phyloP scores from a whole-genome alignment of 2,329 filamentous ascomycete species.

The Endocalyx cinctus region DNA sequence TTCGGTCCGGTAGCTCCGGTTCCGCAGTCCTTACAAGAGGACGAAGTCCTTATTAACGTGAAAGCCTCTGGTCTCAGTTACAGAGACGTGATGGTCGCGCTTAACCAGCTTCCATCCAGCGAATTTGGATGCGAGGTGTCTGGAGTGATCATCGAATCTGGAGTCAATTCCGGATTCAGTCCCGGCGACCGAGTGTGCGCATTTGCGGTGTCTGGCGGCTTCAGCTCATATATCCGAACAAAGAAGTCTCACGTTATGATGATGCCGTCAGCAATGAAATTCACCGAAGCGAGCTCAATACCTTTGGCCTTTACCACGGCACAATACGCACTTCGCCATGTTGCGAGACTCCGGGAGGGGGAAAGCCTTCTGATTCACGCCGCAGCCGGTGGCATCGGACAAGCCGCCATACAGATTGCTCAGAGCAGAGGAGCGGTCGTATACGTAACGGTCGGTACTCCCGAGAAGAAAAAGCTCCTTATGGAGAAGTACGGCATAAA shows the following conservation, averaged over 20 bases:
- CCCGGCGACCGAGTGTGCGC: not conserved
- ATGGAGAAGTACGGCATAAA: constrained; percentile 18
- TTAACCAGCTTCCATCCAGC: not conserved
- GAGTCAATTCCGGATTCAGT: not conserved
- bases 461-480: constrained; percentile 19
- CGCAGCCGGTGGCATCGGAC: constrained; percentile 1
- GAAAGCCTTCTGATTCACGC: not conserved
- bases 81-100: not conserved
- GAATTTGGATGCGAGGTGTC: not conserved
- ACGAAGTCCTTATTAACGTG: not conserved
- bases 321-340: not conserved
- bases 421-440: not conserved
- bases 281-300: not conserved
- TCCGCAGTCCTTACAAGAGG: not conserved
- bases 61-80: not conserved
- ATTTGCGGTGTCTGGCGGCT: not conserved
- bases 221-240: not conserved
- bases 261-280: not conserved
- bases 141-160: not conserved
- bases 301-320: not conserved
- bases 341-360: not conserved
- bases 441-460: constrained; percentile 3
- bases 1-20: not conserved
- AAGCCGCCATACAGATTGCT: not conserved
- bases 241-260: not conserved